Conservation (phyloP, 1,139 yeast genomes). For the Hanseniaspora uvarum region DNA sequence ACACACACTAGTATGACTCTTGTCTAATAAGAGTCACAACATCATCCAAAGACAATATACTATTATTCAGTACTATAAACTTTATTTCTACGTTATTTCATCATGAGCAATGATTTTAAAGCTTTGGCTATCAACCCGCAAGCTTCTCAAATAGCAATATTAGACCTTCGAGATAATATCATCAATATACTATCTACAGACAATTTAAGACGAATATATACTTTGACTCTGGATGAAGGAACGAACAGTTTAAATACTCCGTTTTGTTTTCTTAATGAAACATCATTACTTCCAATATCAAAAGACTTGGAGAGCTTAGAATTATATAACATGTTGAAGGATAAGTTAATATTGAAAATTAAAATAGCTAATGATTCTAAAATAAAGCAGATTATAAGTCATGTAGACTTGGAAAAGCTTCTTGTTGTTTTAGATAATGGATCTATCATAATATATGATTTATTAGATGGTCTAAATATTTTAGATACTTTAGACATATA, state of each 20-base stretch:
- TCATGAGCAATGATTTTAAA: neutral
- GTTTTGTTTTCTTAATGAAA: constrained; percentile 11
- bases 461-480: constrained; percentile 13
- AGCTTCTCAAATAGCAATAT: constrained; percentile 7
- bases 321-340: constrained; percentile 12
- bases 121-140: constrained; percentile 14
- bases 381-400: constrained; percentile 3
- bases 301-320: constrained; percentile 1
- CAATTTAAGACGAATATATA: constrained; percentile 9
- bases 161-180: neutral
- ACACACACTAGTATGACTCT: too few relatives aligned
- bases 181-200: constrained; percentile 3
- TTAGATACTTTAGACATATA: constrained; percentile 10
- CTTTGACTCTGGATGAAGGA: neutral
- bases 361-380: constrained; percentile 6
- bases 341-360: constrained; percentile 8
- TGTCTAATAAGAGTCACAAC: too few relatives aligned
- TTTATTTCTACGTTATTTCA: neutral
- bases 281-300: constrained; percentile 14
- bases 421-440: constrained; percentile 10
- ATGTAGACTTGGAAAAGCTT: constrained; percentile 12
- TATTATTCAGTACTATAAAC: neutral
- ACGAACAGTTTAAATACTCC: neutral
- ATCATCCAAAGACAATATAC: neutral
- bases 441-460: constrained; percentile 7